These are phyloP conservation scores for Adansonia grandidieri DNA, from an alignment of 441 rosid species.

Conservation along the genomic window DNA sequence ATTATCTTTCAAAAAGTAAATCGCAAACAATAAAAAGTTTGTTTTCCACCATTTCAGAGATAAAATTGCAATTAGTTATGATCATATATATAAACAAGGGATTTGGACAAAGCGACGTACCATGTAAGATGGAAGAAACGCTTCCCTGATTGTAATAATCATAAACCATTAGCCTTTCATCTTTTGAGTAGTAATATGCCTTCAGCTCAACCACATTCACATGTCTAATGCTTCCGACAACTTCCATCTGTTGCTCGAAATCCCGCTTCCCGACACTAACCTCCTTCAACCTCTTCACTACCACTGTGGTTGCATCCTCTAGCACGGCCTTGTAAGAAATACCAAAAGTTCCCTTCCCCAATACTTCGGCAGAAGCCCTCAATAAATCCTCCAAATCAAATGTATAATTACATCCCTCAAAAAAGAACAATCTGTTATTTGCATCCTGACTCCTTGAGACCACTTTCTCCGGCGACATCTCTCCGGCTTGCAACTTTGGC, in stretches of 20 bases:
- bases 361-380: conserved; percentile 94
- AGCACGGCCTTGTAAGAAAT: conserved; percentile 82
- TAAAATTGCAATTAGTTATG: conserved; percentile 4
- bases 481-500: conserved; percentile 57
- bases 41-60: conserved; percentile 10
- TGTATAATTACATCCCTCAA: conserved; percentile 75
- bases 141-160: conserved; percentile 77
- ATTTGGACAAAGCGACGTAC: conserved; percentile 42
- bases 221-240: conserved; percentile 74
- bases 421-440: conserved; percentile 72
- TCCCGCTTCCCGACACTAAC: conserved; percentile 81
- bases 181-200: conserved; percentile 90
- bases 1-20: conserved; percentile 16
- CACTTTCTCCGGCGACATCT: conserved; percentile 64
- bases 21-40: conserved; percentile 20
- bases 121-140: conserved; percentile 74
- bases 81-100: conserved; percentile 9
- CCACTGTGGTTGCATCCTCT: conserved; percentile 82
- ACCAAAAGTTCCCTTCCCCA: conserved; percentile 91
- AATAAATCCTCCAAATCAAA: conserved; percentile 85
- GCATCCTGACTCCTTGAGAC: conserved; percentile 63
- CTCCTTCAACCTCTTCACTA: conserved; percentile 88
- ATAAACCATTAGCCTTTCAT: conserved; percentile 92
- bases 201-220: conserved; percentile 79
- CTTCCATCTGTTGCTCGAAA: conserved; percentile 95